Conservation (phyloP, 805 yeast genomes). For the Sugiyamaella floridensis region DNA sequence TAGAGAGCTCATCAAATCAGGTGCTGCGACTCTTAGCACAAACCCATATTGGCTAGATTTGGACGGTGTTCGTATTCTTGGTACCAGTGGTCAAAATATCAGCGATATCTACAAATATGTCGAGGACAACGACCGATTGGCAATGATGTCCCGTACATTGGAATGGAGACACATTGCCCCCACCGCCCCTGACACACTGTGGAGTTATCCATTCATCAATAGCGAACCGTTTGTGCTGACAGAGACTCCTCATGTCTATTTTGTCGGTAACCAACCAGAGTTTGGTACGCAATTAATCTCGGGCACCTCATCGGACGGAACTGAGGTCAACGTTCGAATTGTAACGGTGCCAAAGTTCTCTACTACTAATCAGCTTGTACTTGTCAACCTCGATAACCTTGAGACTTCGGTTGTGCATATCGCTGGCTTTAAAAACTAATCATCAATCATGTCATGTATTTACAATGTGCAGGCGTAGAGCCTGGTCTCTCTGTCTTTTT, state of each 20-base stretch:
- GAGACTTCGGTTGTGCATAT: constrained; percentile 44
- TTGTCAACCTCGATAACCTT: constrained; percentile 52
- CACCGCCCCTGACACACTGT: constrained; percentile 92
- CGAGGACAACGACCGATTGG: constrained; percentile 40
- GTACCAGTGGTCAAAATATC: constrained; percentile 80
- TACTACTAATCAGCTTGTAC: constrained; percentile 55
- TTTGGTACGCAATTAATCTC: constrained; percentile 39
- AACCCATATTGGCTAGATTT: constrained; percentile 72
- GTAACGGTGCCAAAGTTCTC: constrained; percentile 67
- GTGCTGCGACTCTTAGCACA: constrained; percentile 42
- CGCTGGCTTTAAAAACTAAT: background rate
- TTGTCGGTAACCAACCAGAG: constrained; percentile 74
- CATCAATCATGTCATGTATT: background rate
- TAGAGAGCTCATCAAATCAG: constrained; percentile 35
- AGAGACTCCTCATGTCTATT: constrained; percentile 79
- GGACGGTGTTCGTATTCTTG: constrained; percentile 52
- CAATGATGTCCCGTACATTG: constrained; percentile 59
- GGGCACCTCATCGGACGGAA: constrained; percentile 32
- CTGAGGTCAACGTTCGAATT: constrained; percentile 38
- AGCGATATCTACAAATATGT: constrained; percentile 67
- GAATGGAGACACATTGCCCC: constrained; percentile 86
- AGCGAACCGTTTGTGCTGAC: constrained; percentile 71
- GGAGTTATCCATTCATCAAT: constrained; percentile 76
- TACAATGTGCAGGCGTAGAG: background rate
- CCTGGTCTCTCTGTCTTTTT: background rate